Evolutionary conservation across 495 filamentous ascomycete species (phyloP).

Genomic region (Schizothecium vesticola): DNA sequence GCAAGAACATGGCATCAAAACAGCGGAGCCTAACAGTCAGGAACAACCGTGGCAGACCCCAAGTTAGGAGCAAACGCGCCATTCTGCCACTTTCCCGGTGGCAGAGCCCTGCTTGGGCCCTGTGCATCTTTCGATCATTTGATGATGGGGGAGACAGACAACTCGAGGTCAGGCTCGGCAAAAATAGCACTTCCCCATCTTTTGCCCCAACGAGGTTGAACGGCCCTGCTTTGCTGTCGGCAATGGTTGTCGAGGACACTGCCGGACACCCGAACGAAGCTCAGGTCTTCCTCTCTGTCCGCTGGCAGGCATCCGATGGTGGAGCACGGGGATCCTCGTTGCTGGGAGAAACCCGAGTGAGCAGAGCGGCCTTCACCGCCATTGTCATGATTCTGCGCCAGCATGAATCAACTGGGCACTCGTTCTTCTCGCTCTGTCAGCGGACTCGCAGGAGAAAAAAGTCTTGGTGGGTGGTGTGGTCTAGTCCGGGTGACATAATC

Average conservation of each 20-base stretch:
- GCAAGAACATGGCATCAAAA: not conserved
- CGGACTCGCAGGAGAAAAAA: not conserved
- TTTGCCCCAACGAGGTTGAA: not conserved
- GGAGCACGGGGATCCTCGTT: slow-evolving; percentile 1
- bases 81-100: not conserved
- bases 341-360: slow-evolving; percentile 5
- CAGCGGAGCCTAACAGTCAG: not conserved
- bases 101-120: not conserved
- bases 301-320: not conserved
- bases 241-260: not conserved
- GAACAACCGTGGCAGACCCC: not conserved
- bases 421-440: not conserved
- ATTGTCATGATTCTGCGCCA: slow-evolving; percentile 6
- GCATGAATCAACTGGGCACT: slow-evolving; percentile 6
- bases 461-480: not conserved
- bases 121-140: not conserved
- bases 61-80: not conserved
- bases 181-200: not conserved
- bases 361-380: not conserved
- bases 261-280: not conserved
- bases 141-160: not conserved
- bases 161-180: not conserved
- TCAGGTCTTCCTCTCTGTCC: not conserved
- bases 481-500: slow-evolving; percentile 13
- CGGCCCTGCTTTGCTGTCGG: not conserved